Base-by-base conservation (phyloP, 2,329 filamentous ascomycete genomes). In the Neofusicoccum ribis region DNA sequence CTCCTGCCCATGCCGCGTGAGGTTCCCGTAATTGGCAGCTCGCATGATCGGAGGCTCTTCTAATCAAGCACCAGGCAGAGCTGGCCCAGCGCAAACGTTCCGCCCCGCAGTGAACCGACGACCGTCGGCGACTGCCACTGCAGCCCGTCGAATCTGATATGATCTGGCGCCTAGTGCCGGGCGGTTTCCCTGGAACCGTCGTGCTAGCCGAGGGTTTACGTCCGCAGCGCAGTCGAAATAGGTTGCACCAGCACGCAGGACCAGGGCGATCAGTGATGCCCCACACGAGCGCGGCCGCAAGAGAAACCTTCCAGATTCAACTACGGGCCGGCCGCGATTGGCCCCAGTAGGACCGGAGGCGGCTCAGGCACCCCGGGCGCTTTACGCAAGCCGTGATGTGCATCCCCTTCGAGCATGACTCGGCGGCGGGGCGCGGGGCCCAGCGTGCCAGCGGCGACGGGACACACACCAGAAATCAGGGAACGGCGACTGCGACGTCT, bases 21-120 rank as follows among this genome's bases (percentile, higher is more conserved):
- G 44, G 17, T n/a, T 50, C 3, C 59, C 59, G 34, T 62, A 62
- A 62, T n/a, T 1, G 59, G 59, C 59, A 62, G 59, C 46, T 62
- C 59, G 59, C 51, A 62, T 17, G 59, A 51, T 31, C 12, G 5
- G 15, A 5, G 17, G 1, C 1, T 14, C 23, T 43, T 51, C 59
- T 43, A 41, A 62, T 43, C 43, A 61, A 31, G 23, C 23, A 23
- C 23, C 14, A 7, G 31, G 15, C 39, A n/a, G 39, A 5, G 41
- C 20, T 15, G 17, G 17, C 14, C 8, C 8, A 31, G 14, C 23
- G 23, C 23, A 23, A 23, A 23, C 23, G 23, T 23, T 23, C 23
- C 23, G 23, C 23, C 23, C 23, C 23, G 23, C 23, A 23, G 23
- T 23, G 23, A 23, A 3, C 23, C 23, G 23, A 23, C 23, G 23